Conservation (phyloP, 1,284 basidiomycete genomes). For the Anthracocystis walkeri region DNA sequence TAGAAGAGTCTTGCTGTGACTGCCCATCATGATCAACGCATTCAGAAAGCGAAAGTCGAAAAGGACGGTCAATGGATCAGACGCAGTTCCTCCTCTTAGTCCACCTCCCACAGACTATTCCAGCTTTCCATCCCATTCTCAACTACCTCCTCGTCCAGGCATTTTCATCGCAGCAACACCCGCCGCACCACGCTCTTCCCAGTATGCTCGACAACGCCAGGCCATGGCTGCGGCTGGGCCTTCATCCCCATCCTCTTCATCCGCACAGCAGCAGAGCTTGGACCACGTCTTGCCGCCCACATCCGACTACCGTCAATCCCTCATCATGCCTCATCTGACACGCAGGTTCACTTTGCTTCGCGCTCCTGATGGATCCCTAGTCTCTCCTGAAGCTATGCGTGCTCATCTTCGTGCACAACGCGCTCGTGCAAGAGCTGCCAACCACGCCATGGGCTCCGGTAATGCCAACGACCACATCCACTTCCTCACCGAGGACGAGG, state of each 20-base stretch:
- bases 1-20: neutral
- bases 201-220: slow-evolving; percentile 7
- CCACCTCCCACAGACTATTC: slow-evolving; percentile 31
- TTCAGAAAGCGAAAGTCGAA: slow-evolving; percentile 45
- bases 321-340: slow-evolving; percentile 66
- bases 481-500: slow-evolving; percentile 65
- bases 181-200: slow-evolving; percentile 10
- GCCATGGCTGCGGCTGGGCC: neutral
- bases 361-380: slow-evolving; percentile 59
- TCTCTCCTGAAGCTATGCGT: slow-evolving; percentile 65
- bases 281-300: slow-evolving; percentile 51
- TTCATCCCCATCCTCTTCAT: neutral
- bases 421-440: slow-evolving; percentile 57
- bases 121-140: slow-evolving; percentile 14
- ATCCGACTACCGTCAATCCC: slow-evolving; percentile 57
- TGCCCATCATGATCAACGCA: slow-evolving; percentile 41
- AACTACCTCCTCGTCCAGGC: slow-evolving; percentile 35
- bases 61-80: slow-evolving; percentile 13
- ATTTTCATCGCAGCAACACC: slow-evolving; percentile 29
- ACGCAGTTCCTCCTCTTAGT: slow-evolving; percentile 6
- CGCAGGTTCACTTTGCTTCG: slow-evolving; percentile 61
- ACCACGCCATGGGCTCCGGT: slow-evolving; percentile 24
- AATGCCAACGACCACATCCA: slow-evolving; percentile 18
- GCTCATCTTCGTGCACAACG: slow-evolving; percentile 61
- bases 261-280: slow-evolving; percentile 20